Conservation (phyloP, 306 rosid species). For the Acmispon strigosus region DNA sequence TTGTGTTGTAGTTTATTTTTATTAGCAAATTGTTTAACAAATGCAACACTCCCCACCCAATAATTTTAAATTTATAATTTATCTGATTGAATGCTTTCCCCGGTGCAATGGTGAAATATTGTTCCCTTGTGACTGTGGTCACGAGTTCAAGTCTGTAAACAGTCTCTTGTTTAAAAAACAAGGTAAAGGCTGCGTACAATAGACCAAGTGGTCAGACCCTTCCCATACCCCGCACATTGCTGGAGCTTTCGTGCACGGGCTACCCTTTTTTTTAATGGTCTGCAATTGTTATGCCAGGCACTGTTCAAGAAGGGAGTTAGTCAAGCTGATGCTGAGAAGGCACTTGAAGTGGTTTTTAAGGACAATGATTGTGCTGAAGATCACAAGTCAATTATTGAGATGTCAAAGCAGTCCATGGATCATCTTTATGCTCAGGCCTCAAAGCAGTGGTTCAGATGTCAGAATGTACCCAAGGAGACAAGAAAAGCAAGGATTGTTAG, state of each 20-base stretch:
- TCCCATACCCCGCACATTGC: too few species aligned
- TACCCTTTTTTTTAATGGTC: not conserved
- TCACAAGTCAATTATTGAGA: slow-evolving; percentile 23
- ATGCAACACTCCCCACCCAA: not conserved
- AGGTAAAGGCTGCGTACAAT: too few species aligned
- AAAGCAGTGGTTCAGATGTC: slow-evolving; percentile 73
- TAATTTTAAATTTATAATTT: not conserved
- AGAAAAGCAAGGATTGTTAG: slow-evolving; percentile 64
- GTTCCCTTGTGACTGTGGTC: too few species aligned
- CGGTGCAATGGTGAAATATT: too few species aligned
- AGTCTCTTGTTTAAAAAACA: too few species aligned
- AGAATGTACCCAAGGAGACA: slow-evolving; percentile 50
- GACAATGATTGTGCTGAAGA: slow-evolving; percentile 32
- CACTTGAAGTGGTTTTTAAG: slow-evolving; percentile 60
- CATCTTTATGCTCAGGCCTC: slow-evolving; percentile 67
- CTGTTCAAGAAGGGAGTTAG: slow-evolving; percentile 76
- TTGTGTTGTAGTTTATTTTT: not conserved
- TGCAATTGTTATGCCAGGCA: slow-evolving; percentile 53
- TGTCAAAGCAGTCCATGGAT: slow-evolving; percentile 51
- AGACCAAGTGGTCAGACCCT: too few species aligned
- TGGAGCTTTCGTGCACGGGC: too few species aligned
- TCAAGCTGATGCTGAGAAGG: slow-evolving; percentile 62
- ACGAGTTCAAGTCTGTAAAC: too few species aligned
- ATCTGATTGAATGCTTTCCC: not conserved
- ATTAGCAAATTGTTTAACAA: not conserved